Percentiles rank a stretch among this genome's conserved stretches.
phyloP scores from a whole-genome alignment of 2,329 filamentous ascomycete genomes.

The Monilinia fructicola region DNA sequence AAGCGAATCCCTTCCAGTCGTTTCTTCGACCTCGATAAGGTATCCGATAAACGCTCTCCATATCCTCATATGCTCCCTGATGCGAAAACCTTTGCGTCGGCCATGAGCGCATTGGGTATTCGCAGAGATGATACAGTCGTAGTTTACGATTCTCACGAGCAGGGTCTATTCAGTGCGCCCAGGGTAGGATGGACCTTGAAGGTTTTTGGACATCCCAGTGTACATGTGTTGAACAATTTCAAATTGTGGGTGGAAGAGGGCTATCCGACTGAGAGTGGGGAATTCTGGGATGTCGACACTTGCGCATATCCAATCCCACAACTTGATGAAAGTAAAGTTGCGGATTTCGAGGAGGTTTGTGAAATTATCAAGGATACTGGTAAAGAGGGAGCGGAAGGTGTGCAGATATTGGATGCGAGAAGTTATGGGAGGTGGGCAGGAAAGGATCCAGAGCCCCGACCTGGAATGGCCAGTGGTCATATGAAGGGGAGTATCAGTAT shows the following conservation, averaged over 20 bases:
- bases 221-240: constrained; percentile 95
- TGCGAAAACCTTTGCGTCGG: constrained; percentile 75
- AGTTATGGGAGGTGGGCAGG: constrained; percentile 78
- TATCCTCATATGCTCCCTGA: constrained; percentile 97
- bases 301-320: constrained; percentile 62
- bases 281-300: constrained; percentile 66
- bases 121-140: constrained; percentile 85
- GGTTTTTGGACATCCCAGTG: constrained; percentile 83
- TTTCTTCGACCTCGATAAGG: constrained; percentile 93
- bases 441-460: constrained; percentile 79
- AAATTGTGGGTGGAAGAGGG: constrained; percentile 87
- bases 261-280: constrained; percentile 76
- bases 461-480: constrained; percentile 84
- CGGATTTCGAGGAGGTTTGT: constrained; percentile 78
- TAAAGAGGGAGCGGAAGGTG: constrained; percentile 78
- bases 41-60: constrained; percentile 82
- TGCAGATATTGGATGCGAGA: constrained; percentile 88
- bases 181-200: constrained; percentile 91
- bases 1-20: constrained; percentile 84
- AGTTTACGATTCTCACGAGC: constrained; percentile 87
- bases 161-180: constrained; percentile 92
- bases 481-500: constrained; percentile 85
- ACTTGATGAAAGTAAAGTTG: constrained; percentile 63
- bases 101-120: constrained; percentile 88
- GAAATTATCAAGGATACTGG: constrained; percentile 73